Conservation (phyloP, 352 stramenopile genomes). For the Globisporangium splendens region DNA sequence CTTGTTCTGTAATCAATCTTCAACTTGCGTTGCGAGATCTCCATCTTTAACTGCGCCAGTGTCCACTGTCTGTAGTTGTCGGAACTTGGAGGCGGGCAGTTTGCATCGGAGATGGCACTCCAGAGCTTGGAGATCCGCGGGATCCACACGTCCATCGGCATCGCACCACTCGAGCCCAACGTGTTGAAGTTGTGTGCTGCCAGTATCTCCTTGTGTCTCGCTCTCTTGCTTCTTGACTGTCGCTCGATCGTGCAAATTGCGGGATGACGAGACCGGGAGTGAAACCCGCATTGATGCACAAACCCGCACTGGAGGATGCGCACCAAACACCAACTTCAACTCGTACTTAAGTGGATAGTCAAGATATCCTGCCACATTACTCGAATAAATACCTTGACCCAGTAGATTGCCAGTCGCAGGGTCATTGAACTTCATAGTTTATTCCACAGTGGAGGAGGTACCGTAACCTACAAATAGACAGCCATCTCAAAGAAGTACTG, state of each 20-base stretch:
- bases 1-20: slow-evolving; percentile 38
- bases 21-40: slow-evolving; percentile 49
- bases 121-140: slow-evolving; percentile 35
- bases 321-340: slow-evolving; percentile 11
- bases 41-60: slow-evolving; percentile 45
- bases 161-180: not conserved
- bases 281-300: not conserved
- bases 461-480: too few relatives aligned
- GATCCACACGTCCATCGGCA: slow-evolving; percentile 18
- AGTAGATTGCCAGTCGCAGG: too few relatives aligned
- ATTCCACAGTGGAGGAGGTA: too few relatives aligned
- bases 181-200: not conserved
- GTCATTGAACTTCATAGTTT: too few relatives aligned
- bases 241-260: slow-evolving; percentile 1
- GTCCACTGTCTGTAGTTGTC: slow-evolving; percentile 55
- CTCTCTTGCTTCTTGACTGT: not conserved
- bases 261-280: not conserved
- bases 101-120: slow-evolving; percentile 38
- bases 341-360: slow-evolving; percentile 6
- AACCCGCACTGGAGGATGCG: not conserved
- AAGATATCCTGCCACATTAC: not conserved
- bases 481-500: too few relatives aligned
- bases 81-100: slow-evolving; percentile 36
- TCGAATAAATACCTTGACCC: too few relatives aligned
- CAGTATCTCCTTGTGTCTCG: not conserved